These are phyloP conservation scores for Ambispora gerdemannii DNA, from an alignment of 192 early-diverging fungal genomes.

Conservation along the genomic window DNA sequence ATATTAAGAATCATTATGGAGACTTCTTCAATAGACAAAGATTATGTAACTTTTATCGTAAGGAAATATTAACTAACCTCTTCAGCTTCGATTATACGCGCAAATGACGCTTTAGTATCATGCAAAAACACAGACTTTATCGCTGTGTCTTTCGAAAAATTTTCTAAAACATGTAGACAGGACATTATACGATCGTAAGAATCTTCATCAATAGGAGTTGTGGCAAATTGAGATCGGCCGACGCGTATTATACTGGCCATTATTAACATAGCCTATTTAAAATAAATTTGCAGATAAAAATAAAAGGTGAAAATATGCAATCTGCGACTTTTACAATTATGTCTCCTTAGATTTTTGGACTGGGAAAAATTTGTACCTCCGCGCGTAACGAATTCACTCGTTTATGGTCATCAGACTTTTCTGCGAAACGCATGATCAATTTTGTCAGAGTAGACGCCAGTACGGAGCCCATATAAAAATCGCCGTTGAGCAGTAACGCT, in stretches of 20 bases:
- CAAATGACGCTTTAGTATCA: constrained; percentile 59
- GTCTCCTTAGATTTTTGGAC: neutral
- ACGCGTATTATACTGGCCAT: constrained; percentile 94
- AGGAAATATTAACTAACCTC: constrained; percentile 46
- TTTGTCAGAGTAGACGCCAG: constrained; percentile 88
- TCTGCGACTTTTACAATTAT: too few species aligned
- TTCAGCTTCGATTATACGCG: constrained; percentile 64
- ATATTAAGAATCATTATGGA: too few species aligned
- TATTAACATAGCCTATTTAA: constrained; percentile 81
- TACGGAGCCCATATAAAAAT: constrained; percentile 90
- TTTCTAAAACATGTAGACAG: constrained; percentile 76
- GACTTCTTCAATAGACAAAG: too few species aligned
- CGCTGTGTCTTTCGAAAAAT: constrained; percentile 49
- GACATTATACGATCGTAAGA: constrained; percentile 88
- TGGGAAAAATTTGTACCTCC: constrained; percentile 51
- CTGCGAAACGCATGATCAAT: constrained; percentile 76
- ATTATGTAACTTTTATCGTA: too few species aligned
- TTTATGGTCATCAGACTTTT: constrained; percentile 46
- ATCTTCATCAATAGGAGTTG: constrained; percentile 94
- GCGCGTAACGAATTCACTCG: constrained; percentile 79
- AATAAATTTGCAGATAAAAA: neutral
- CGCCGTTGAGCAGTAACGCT: constrained; percentile 85
- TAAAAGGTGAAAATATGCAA: too few species aligned
- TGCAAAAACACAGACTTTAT: constrained; percentile 58
- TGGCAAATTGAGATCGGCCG: constrained; percentile 82